These are phyloP conservation scores for Zygosaccharomyces gambellarensis DNA, from an alignment of 805 yeast genomes.

Conservation along the genomic window DNA sequence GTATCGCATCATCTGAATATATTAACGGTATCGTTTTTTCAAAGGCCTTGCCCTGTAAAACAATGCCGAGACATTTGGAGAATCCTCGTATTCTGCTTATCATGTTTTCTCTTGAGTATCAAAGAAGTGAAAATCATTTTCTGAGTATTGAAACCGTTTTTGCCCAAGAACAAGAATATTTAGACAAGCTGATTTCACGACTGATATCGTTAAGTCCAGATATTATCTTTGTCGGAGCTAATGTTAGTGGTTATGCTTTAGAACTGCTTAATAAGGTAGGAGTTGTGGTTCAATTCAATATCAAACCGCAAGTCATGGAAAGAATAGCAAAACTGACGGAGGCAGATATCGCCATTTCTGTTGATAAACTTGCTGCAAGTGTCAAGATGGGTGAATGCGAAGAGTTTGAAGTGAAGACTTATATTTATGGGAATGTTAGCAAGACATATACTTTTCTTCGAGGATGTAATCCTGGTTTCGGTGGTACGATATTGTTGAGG, in stretches of 20 bases:
- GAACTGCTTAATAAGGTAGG: constrained; percentile 66
- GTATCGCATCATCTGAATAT: constrained; percentile 51
- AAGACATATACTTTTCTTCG: constrained; percentile 75
- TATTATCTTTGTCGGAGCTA: constrained; percentile 69
- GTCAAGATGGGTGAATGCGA: constrained; percentile 74
- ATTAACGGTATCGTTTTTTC: constrained; percentile 83
- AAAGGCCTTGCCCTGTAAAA: constrained; percentile 69
- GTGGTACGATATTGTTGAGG: constrained; percentile 81
- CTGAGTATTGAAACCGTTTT: constrained; percentile 78
- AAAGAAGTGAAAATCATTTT: constrained; percentile 69
- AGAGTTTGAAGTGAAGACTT: constrained; percentile 65
- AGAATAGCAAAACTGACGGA: constrained; percentile 72
- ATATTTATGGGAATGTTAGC: constrained; percentile 47
- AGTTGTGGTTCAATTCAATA: constrained; percentile 73
- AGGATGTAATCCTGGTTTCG: constrained; percentile 69
- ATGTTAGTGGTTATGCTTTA: constrained; percentile 79
- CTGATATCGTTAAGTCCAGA: constrained; percentile 73
- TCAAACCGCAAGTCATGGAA: constrained; percentile 77
- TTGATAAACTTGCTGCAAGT: constrained; percentile 72
- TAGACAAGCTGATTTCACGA: constrained; percentile 74
- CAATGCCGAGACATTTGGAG: constrained; percentile 61
- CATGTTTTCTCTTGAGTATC: constrained; percentile 85
- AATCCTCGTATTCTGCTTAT: constrained; percentile 76
- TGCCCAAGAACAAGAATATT: constrained; percentile 82
- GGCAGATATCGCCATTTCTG: constrained; percentile 80